Conservation (phyloP, 2,329 filamentous ascomycete genomes). For the Hypoxylon sp. region DNA sequence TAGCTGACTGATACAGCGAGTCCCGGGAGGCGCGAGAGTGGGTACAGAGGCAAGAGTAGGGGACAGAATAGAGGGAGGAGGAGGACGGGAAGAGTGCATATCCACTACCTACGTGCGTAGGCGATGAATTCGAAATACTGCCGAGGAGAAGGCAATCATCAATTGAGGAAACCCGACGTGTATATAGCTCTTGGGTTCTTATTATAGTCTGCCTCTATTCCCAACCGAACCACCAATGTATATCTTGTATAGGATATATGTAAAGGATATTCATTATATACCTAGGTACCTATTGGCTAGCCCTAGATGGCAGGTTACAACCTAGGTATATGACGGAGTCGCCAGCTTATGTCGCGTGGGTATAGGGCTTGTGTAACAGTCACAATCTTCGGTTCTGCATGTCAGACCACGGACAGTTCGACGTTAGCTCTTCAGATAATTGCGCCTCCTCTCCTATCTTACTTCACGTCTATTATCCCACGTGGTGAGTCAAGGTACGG, state of each 20-base stretch:
- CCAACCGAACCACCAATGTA: no score
- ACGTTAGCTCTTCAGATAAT: background rate
- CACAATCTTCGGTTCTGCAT: slow-evolving; percentile 22
- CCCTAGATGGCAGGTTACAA: background rate
- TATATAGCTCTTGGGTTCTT: background rate
- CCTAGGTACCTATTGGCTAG: no score
- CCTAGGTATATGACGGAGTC: background rate
- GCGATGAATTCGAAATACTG: background rate
- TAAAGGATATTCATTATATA: no score
- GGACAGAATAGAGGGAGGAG: background rate
- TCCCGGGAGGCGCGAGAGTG: background rate
- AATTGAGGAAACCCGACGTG: background rate
- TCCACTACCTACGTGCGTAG: background rate
- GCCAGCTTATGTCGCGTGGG: slow-evolving; percentile 9
- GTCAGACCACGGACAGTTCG: slow-evolving; percentile 16
- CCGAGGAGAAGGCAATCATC: background rate
- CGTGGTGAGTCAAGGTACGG: slow-evolving; percentile 1
- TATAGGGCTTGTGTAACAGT: slow-evolving; percentile 35
- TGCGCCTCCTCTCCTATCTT: slow-evolving; percentile 2
- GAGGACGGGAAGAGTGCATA: background rate
- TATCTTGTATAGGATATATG: background rate
- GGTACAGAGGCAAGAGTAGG: background rate
- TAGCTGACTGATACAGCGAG: background rate
- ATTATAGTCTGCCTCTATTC: no score
- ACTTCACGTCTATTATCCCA: background rate